Percentiles rank a stretch among this genome's conserved stretches.
Conservation (phyloP, 192 early-diverging fungal genomes). For the Helicostylum pulchrum region DNA sequence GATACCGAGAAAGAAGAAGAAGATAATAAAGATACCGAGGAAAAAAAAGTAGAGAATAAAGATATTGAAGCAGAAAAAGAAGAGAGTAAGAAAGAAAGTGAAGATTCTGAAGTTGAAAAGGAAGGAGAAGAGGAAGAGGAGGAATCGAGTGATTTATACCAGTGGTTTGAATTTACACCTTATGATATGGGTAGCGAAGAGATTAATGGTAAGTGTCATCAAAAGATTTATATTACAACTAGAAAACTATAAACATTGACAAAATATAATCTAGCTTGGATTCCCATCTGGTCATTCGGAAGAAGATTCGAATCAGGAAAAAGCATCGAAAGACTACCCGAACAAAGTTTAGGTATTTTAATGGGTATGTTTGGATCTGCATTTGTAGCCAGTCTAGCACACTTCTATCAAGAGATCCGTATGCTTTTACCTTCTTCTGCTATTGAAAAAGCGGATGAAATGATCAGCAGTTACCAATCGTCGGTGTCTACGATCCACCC, state of each 20-base stretch:
- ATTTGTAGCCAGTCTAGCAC: constrained; percentile 48
- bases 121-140: constrained; percentile 24
- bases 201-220: constrained; percentile 42
- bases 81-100: neutral
- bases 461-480: constrained; percentile 45
- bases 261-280: constrained; percentile 49
- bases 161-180: constrained; percentile 83
- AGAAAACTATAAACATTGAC: no score
- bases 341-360: constrained; percentile 61
- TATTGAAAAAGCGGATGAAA: constrained; percentile 37
- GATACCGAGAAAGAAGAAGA: constrained; percentile 28
- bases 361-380: constrained; percentile 58
- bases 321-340: constrained; percentile 58
- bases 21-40: constrained; percentile 16
- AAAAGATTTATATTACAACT: no score
- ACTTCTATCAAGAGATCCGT: constrained; percentile 46
- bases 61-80: neutral
- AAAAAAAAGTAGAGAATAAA: constrained; percentile 34
- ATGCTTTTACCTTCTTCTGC: constrained; percentile 34
- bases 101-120: constrained; percentile 17
- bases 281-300: constrained; percentile 75
- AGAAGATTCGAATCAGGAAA: constrained; percentile 61
- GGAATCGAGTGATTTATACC: constrained; percentile 46
- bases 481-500: constrained; percentile 53
- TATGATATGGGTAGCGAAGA: constrained; percentile 79